phyloP scores from a whole-genome alignment of 148 eudicot genomes.

The Hydrangea macrophylla region DNA sequence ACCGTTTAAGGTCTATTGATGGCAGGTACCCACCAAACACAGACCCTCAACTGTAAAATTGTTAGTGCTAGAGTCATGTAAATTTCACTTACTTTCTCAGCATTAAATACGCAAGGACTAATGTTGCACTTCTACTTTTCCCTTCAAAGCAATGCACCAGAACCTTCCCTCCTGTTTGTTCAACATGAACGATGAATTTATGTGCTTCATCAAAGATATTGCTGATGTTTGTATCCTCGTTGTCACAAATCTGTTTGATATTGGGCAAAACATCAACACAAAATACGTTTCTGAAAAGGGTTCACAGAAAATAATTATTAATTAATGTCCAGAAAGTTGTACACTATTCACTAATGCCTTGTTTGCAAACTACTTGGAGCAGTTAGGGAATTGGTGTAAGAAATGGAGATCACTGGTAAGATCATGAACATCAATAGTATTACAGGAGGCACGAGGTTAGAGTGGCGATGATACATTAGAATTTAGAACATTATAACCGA shows the following conservation, averaged over 20 bases:
- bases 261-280: neutral
- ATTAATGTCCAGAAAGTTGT: neutral
- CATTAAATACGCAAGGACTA: constrained; percentile 87
- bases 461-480: no score
- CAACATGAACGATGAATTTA: constrained; percentile 67
- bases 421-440: neutral
- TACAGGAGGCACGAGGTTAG: neutral
- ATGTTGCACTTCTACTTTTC: constrained; percentile 92
- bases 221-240: constrained; percentile 82
- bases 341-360: neutral
- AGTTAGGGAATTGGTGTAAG: neutral
- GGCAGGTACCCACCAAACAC: neutral
- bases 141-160: constrained; percentile 99
- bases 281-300: neutral
- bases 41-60: neutral
- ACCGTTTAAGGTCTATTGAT: neutral
- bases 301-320: neutral
- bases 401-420: neutral
- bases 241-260: constrained; percentile 71
- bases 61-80: no score
- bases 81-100: constrained; percentile 73
- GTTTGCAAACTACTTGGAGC: neutral
- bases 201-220: constrained; percentile 80
- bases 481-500: no score
- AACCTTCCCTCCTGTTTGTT: constrained; percentile 74